Percentiles rank a stretch among this genome's conserved stretches.
These are phyloP conservation scores for Rehmannia glutinosa DNA, from an alignment of 257 asterid species.

Conservation along the genomic window DNA sequence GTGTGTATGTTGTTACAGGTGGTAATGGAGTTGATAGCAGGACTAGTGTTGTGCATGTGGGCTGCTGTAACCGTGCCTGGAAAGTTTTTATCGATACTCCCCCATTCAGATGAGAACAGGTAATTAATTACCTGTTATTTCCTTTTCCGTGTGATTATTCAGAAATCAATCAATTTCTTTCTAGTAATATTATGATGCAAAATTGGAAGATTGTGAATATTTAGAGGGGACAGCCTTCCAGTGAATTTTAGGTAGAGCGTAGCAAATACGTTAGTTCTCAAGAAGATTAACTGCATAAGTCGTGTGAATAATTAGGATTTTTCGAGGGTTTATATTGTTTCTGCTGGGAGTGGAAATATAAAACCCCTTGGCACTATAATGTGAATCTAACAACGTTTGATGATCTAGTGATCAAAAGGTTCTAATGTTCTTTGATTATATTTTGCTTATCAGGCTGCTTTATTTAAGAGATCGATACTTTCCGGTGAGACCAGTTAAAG, in stretches of 20 bases:
- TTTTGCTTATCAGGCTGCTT: neutral
- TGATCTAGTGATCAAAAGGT: neutral
- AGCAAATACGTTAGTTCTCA: neutral
- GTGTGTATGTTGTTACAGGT: slow-evolving; percentile 64
- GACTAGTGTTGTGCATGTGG: slow-evolving; percentile 64
- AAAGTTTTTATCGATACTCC: slow-evolving; percentile 75
- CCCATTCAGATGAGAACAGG: slow-evolving; percentile 95
- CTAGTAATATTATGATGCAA: neutral
- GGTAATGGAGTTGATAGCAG: slow-evolving; percentile 63
- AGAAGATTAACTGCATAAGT: neutral
- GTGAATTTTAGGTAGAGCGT: neutral
- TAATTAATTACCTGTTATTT: slow-evolving; percentile 13
- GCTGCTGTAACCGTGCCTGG: slow-evolving; percentile 92
- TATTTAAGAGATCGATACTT: neutral
- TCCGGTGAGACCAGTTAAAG: neutral
- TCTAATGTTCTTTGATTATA: neutral
- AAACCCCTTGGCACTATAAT: neutral
- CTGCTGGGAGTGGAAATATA: neutral
- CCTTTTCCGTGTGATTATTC: neutral
- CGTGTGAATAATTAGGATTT: neutral
- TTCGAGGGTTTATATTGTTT: neutral
- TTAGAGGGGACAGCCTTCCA: neutral
- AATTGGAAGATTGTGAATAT: neutral
- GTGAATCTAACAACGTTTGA: neutral
- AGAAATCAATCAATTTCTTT: neutral